Evolutionary conservation across 805 yeast species (phyloP), one percentile per base, ranked within the genome.

Genomic region (Diddensiella santjacobensis): DNA sequence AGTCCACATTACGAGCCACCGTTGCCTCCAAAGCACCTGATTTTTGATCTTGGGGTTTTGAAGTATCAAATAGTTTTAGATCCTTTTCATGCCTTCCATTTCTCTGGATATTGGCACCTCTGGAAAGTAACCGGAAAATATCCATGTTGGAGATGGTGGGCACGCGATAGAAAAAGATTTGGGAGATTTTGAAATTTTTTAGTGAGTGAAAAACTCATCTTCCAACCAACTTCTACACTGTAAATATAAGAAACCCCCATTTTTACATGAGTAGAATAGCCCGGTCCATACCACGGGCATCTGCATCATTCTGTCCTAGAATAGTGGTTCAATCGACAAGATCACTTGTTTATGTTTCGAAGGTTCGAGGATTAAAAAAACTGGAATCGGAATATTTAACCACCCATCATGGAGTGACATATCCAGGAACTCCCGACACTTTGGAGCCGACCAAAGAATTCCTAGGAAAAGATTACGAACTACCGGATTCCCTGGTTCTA

Each of bases 51-150:
- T 55, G 31, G 58, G 59, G 2, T 35, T 50, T 40, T 48, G 51
- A 61, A 51, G 51, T 42, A 46, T 48, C 44, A 54, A 67, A 51
- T 33, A 57, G 40, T 22, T 54, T 47, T 18, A 64, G 55, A 46
- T 59, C 68, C 48, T 68, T 38, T 49, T 66, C 40, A 63, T 69
- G 70, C 24, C 66, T 68, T 51, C 75, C 79, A 20, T 77, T 69
- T 63, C 81, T 80, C 62, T 81, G 82, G 44, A 91, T 70, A 10
- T 81, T 75, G 0, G 97, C 96, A 19, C 98, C 98, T 61, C 97
- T 73, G 0, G 89, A 73, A 31, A 91, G 74, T 2, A 93, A 81
- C 59, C 87, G 74, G 65, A 91, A 93, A 51, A 91, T 84, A 70
- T 91, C 99, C 96, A 89, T 89, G 23, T 15, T 20, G 31, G 31